These are phyloP conservation scores for Trichophyton benhamiae DNA, from an alignment of 2,329 filamentous ascomycete species.

Conservation along the genomic window DNA sequence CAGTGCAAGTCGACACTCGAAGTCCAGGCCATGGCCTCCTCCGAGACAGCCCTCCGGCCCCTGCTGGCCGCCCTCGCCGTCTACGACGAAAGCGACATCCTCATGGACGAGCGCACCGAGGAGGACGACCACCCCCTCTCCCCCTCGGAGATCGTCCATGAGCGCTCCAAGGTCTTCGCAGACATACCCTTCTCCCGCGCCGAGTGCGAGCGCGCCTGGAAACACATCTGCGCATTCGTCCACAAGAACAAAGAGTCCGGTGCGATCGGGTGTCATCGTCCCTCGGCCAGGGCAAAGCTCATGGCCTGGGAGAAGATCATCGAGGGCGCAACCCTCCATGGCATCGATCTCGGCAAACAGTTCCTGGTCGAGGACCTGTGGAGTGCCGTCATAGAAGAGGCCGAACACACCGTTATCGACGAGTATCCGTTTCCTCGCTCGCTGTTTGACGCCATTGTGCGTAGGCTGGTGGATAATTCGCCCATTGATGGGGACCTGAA, in stretches of 20 bases:
- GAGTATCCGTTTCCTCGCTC: conserved; percentile 23
- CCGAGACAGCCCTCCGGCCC: neutral
- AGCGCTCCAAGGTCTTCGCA: conserved; percentile 27
- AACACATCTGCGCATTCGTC: conserved; percentile 43
- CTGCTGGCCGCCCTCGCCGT: neutral
- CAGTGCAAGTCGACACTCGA: conserved; percentile 37
- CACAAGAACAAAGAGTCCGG: conserved; percentile 15
- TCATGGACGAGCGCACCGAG: neutral
- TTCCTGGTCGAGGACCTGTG: conserved; percentile 32
- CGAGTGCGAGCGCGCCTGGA: conserved; percentile 42
- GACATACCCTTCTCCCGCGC: conserved; percentile 42
- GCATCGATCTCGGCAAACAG: conserved; percentile 30
- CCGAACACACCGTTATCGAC: conserved; percentile 22
- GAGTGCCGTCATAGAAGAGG: conserved; percentile 29
- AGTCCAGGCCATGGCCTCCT: conserved; percentile 19
- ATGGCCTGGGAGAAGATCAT: conserved; percentile 38
- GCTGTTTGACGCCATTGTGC: conserved; percentile 29
- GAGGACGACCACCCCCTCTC: conserved; percentile 7
- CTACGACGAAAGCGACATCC: neutral
- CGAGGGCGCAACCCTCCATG: conserved; percentile 29
- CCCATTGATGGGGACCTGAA: conserved; percentile 20
- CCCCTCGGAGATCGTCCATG: conserved; percentile 6
- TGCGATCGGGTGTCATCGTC: conserved; percentile 29
- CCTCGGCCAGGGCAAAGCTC: conserved; percentile 37
- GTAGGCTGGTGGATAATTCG: conserved; percentile 22